A percentile compares a stretch with the other conserved stretches of the same genome.
These are phyloP conservation scores for Poronia punctata DNA, from an alignment of 495 filamentous ascomycete genomes.

Conservation along the genomic window DNA sequence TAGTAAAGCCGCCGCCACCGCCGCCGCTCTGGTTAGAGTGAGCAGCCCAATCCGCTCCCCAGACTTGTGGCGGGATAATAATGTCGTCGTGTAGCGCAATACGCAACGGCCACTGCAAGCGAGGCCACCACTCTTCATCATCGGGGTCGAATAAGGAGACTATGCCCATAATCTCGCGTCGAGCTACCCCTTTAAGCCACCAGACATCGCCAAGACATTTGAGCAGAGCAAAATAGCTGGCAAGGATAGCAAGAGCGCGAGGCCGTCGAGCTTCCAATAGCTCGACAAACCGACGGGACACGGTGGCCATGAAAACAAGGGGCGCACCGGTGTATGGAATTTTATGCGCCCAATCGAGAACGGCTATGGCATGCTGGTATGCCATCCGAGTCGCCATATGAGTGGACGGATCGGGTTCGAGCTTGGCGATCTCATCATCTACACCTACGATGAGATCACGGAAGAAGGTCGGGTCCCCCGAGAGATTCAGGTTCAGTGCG, in stretches of 20 bases:
- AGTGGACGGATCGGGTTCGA: slow-evolving; percentile 11
- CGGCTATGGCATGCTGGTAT: slow-evolving; percentile 49
- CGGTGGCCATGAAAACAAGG: slow-evolving; percentile 50
- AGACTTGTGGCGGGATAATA: slow-evolving; percentile 42
- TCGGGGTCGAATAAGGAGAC: slow-evolving; percentile 42
- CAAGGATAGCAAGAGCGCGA: slow-evolving; percentile 46
- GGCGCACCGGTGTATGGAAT: slow-evolving; percentile 46
- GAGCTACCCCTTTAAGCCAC: slow-evolving; percentile 52
- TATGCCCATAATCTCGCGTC: slow-evolving; percentile 49
- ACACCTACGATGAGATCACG: slow-evolving; percentile 43
- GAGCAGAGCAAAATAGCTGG: slow-evolving; percentile 51
- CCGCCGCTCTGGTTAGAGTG: slow-evolving; percentile 25
- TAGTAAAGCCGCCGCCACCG: slow-evolving; percentile 21
- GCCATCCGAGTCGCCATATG: slow-evolving; percentile 37
- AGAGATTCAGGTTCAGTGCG: slow-evolving; percentile 42
- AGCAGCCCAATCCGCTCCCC: slow-evolving; percentile 42
- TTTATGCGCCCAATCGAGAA: slow-evolving; percentile 52
- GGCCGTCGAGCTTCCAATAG: slow-evolving; percentile 43
- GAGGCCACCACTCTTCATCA: slow-evolving; percentile 46
- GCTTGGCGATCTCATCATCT: slow-evolving; percentile 38
- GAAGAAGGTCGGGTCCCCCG: slow-evolving; percentile 39
- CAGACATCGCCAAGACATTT: slow-evolving; percentile 46
- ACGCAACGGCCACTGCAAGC: slow-evolving; percentile 48
- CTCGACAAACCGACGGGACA: slow-evolving; percentile 51
- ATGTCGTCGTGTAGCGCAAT: slow-evolving; percentile 42